These are phyloP conservation scores for Lactarius hengduanensis DNA, from an alignment of 768 basidiomycete genomes.

Conservation along the genomic window DNA sequence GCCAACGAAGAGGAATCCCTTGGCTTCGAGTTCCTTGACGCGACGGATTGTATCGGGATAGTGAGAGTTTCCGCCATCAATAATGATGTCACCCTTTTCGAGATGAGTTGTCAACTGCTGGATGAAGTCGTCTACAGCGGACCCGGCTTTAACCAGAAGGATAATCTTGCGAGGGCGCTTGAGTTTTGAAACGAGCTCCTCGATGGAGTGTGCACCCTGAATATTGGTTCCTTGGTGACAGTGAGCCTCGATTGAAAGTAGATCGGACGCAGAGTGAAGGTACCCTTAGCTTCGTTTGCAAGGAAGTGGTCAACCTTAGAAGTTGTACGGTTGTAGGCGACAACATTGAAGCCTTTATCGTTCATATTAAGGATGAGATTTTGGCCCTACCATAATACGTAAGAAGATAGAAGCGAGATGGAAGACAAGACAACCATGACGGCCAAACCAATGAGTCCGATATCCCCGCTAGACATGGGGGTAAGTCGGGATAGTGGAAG, in stretches of 20 bases:
- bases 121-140: conserved; percentile 96
- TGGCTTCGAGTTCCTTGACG: conserved; percentile 85
- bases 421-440: conserved; percentile 71
- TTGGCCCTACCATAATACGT: conserved; percentile 64
- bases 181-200: conserved; percentile 90
- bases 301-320: conserved; percentile 97
- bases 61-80: conserved; percentile 99
- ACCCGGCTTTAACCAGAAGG: conserved; percentile 97
- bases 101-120: conserved; percentile 82
- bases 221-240: conserved; percentile 78
- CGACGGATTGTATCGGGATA: conserved; percentile 98
- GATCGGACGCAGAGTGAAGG: conserved; percentile 34
- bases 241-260: conserved; percentile 29
- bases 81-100: conserved; percentile 96
- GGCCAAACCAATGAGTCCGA: conserved; percentile 97
- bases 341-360: conserved; percentile 98
- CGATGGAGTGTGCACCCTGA: conserved; percentile 89
- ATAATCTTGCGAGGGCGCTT: conserved; percentile 96
- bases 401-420: conserved; percentile 27
- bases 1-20: conserved; percentile 96
- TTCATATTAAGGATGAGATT: conserved; percentile 99
- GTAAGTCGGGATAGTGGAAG: conserved; percentile 31
- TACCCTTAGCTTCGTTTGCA: conserved; percentile 96
- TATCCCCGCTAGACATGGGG: conserved; percentile 70
- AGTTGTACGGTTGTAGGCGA: conserved; percentile 95